phyloP scores from a whole-genome alignment of 805 yeast species.

The Saccharomyces cerevisiae region DNA sequence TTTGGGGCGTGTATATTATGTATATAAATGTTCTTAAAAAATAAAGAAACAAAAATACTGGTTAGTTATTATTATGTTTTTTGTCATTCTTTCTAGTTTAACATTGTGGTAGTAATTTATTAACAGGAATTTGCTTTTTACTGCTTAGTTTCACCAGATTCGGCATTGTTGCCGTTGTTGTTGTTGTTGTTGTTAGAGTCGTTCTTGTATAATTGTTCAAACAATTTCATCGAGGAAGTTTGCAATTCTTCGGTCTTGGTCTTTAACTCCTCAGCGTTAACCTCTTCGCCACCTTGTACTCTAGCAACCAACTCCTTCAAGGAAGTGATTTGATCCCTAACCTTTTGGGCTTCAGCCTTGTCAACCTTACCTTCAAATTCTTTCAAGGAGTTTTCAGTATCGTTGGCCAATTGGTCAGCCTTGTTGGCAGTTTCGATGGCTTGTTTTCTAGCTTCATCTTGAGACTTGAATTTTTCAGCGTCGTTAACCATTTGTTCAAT shows the following conservation, averaged over 20 bases:
- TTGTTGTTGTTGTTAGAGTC: slow-evolving; percentile 14
- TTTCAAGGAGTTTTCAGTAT: slow-evolving; percentile 76
- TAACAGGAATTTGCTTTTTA: neutral
- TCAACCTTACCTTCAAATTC: slow-evolving; percentile 61
- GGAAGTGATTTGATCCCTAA: slow-evolving; percentile 44
- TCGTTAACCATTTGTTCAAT: slow-evolving; percentile 86
- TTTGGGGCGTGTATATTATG: neutral
- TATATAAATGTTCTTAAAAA: neutral
- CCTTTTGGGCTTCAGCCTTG: slow-evolving; percentile 39
- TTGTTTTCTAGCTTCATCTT: slow-evolving; percentile 80
- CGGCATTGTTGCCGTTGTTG: slow-evolving; percentile 1
- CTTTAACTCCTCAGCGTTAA: slow-evolving; percentile 52
- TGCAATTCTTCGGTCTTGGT: slow-evolving; percentile 69
- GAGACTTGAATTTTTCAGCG: slow-evolving; percentile 81
- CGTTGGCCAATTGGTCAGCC: slow-evolving; percentile 73
- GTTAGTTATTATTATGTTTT: neutral
- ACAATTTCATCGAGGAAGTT: slow-evolving; percentile 64
- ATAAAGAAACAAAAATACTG: neutral
- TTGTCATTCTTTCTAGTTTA: neutral
- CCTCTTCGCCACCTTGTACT: slow-evolving; percentile 54
- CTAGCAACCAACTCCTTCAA: slow-evolving; percentile 60
- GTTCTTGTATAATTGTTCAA: slow-evolving; percentile 49
- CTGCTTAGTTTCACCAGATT: slow-evolving; percentile 11
- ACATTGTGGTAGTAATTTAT: neutral
- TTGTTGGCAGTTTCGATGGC: slow-evolving; percentile 72